These are phyloP conservation scores for Monosporozyma yasuniensis DNA, from an alignment of 805 yeast genomes.

Conservation along the genomic window DNA sequence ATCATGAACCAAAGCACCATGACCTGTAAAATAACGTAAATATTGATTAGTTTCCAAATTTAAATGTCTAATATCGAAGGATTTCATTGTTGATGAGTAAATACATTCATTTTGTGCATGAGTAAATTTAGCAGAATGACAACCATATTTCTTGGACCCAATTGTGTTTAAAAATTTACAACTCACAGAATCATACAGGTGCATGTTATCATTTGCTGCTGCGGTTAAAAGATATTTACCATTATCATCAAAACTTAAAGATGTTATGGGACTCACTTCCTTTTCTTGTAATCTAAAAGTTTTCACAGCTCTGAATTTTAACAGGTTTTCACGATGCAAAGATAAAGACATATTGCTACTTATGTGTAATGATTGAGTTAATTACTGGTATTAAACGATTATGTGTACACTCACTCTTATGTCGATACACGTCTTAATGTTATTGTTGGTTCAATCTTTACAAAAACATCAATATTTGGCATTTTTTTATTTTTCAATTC, in stretches of 20 bases:
- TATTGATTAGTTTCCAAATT: constrained; percentile 71
- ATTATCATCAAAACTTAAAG: constrained; percentile 71
- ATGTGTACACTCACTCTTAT: neutral
- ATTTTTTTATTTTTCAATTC: neutral
- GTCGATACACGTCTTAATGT: too few species aligned
- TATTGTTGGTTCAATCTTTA: neutral
- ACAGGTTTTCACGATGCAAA: constrained; percentile 23
- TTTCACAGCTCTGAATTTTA: constrained; percentile 37
- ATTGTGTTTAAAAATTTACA: constrained; percentile 65
- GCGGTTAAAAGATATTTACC: constrained; percentile 72
- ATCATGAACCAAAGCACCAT: constrained; percentile 62
- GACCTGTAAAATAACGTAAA: constrained; percentile 82
- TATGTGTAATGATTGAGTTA: too few species aligned
- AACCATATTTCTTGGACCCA: constrained; percentile 85
- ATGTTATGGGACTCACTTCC: constrained; percentile 49
- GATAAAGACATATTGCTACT: constrained; percentile 13
- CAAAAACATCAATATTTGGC: too few species aligned
- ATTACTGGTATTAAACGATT: too few species aligned
- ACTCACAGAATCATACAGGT: constrained; percentile 64
- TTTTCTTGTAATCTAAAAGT: constrained; percentile 41
- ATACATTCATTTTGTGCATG: constrained; percentile 64
- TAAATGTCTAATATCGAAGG: constrained; percentile 66
- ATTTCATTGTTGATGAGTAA: constrained; percentile 76
- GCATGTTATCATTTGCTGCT: constrained; percentile 75
- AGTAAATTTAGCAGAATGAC: constrained; percentile 77